A percentile compares a stretch with the other conserved stretches of the same genome.
Conservation (phyloP, 495 filamentous ascomycete species). For the Aspergillus wentii region DNA sequence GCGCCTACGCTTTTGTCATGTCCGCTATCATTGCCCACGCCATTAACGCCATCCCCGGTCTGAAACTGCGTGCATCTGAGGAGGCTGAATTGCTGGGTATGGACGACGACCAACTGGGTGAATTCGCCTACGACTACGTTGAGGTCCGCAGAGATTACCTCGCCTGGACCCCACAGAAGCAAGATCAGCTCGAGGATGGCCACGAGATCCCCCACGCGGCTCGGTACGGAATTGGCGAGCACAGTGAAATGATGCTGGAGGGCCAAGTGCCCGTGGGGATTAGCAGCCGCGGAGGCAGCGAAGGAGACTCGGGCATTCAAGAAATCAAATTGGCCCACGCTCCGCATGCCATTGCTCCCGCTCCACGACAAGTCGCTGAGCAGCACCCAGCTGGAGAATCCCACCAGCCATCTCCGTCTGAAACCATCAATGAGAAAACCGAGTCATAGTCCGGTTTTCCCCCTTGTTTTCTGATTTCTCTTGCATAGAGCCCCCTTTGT, state of each 20-base stretch:
- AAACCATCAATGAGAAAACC: conserved; percentile 26
- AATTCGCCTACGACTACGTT: conserved; percentile 99
- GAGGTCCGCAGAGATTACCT: conserved; percentile 97
- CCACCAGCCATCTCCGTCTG: conserved; percentile 12
- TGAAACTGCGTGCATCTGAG: conserved; percentile 86
- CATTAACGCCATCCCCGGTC: conserved; percentile 84
- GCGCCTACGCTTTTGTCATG: conserved; percentile 77
- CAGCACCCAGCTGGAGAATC: conserved; percentile 22
- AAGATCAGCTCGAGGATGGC: conserved; percentile 55
- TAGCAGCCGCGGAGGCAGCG: conserved; percentile 34
- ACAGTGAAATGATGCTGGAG: conserved; percentile 67
- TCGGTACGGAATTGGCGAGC: conserved; percentile 77
- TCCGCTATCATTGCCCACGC: conserved; percentile 75
- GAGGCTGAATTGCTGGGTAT: conserved; percentile 97
- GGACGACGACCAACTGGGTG: conserved; percentile 98
- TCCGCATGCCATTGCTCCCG: conserved; percentile 14
- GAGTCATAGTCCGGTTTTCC: not conserved
- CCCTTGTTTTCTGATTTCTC: conserved; percentile 2
- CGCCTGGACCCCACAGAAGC: conserved; percentile 88
- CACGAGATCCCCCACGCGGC: conserved; percentile 62
- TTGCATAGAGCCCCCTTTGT: no score
- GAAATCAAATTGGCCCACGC: conserved; percentile 27
- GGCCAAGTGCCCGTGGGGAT: conserved; percentile 51
- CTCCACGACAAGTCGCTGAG: conserved; percentile 30
- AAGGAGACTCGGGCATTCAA: conserved; percentile 28